These are phyloP conservation scores for Leucaena leucocephala DNA, from an alignment of 306 rosid genomes.

Conservation along the genomic window DNA sequence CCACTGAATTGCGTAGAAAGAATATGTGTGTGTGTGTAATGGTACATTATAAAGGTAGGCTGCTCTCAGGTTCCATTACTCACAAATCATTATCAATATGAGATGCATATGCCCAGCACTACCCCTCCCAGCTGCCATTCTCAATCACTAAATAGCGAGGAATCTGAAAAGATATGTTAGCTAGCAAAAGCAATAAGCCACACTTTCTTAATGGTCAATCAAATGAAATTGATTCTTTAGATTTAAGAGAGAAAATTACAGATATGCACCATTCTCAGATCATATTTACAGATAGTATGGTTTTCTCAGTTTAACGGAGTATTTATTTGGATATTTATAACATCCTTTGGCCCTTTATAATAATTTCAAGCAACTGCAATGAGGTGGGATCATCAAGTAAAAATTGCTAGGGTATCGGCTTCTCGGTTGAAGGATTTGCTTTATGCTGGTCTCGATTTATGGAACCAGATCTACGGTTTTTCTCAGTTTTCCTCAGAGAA, in stretches of 20 bases:
- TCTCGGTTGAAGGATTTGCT: conserved; percentile 15
- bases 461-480: neutral
- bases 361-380: neutral
- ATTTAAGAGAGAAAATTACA: neutral
- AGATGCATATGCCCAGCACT: conserved; percentile 8
- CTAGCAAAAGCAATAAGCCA: conserved; percentile 1
- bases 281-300: neutral
- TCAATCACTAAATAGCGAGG: conserved; percentile 22
- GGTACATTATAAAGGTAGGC: too few species aligned
- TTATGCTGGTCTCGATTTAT: neutral
- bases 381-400: neutral
- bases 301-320: neutral
- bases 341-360: neutral
- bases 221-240: neutral
- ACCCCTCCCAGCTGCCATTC: conserved; percentile 9
- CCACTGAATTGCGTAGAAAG: neutral
- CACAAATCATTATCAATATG: neutral
- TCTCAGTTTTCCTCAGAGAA: neutral
- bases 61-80: neutral
- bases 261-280: neutral
- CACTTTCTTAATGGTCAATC: conserved; percentile 11
- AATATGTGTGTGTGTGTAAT: neutral
- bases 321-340: neutral
- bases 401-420: neutral
- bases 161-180: conserved; percentile 27